Evolutionary conservation across 345 rosid species (phyloP).

Genomic region (Eucalyptus globulus): DNA sequence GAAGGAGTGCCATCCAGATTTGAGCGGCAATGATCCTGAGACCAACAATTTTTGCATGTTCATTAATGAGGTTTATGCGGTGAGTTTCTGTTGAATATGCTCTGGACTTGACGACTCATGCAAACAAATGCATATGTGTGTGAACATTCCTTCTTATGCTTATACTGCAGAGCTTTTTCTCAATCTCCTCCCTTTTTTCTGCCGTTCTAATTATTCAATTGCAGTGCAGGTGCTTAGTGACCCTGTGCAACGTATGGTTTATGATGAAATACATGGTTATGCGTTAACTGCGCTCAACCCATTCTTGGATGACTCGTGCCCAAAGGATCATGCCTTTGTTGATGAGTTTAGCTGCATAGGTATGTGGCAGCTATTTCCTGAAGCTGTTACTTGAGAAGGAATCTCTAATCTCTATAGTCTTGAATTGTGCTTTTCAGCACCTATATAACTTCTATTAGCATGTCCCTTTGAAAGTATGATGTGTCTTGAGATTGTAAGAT

Average conservation of each 20-base stretch:
- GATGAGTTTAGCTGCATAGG: constrained; percentile 99
- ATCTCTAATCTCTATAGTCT: not conserved
- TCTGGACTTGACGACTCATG: not conserved
- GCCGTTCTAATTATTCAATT: not conserved
- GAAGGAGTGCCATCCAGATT: constrained; percentile 95
- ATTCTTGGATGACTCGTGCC: constrained; percentile 59
- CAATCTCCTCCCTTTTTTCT: not conserved
- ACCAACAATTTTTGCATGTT: constrained; percentile 92
- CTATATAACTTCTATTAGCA: not conserved
- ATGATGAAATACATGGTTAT: constrained; percentile 96
- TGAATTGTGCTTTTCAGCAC: not conserved
- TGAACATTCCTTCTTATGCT: not conserved
- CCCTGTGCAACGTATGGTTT: constrained; percentile 88
- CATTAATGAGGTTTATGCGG: constrained; percentile 85
- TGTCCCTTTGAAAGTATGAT: not conserved
- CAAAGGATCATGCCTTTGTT: constrained; percentile 71
- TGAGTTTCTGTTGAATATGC: constrained; percentile 11
- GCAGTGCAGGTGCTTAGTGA: constrained; percentile 84
- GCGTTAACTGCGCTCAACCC: constrained; percentile 76
- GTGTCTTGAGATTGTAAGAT: not conserved
- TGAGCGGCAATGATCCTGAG: constrained; percentile 75
- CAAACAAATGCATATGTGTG: not conserved
- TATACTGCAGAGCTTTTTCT: not conserved
- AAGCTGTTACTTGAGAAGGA: not conserved
- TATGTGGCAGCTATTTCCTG: not conserved